Conservation (phyloP, 805 yeast genomes). For the Starmerella sirachaensis region DNA sequence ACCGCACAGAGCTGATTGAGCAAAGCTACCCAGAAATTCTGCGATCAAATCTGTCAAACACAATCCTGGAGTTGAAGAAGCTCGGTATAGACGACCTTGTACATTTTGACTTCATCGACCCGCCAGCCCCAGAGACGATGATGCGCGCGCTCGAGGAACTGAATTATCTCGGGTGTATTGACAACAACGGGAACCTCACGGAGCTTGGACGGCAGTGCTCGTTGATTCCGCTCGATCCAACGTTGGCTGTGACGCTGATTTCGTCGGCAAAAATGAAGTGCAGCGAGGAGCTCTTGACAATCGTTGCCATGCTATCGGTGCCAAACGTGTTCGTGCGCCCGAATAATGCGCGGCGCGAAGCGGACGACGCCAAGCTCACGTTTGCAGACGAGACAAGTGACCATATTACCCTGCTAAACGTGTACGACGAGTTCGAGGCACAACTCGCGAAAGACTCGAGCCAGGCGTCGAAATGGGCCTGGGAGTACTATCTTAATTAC, state of each 20-base stretch:
- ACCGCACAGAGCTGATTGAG: conserved; percentile 82
- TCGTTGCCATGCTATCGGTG: conserved; percentile 82
- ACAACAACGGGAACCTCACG: conserved; percentile 85
- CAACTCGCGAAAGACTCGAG: conserved; percentile 5
- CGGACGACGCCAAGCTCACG: conserved; percentile 76
- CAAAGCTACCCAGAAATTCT: conserved; percentile 94
- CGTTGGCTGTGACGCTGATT: conserved; percentile 84
- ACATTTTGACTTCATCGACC: conserved; percentile 97
- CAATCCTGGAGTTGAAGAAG: conserved; percentile 86
- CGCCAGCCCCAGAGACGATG: conserved; percentile 99
- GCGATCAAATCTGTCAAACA: conserved; percentile 78
- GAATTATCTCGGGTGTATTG: conserved; percentile 77
- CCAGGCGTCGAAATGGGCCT: conserved; percentile 62
- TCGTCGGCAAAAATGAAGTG: conserved; percentile 77
- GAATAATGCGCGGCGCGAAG: conserved; percentile 69
- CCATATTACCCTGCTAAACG: conserved; percentile 81
- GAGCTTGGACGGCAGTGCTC: conserved; percentile 83
- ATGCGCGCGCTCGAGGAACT: conserved; percentile 96
- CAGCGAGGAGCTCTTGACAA: conserved; percentile 76
- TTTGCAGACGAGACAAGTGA: conserved; percentile 95
- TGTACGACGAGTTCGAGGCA: conserved; percentile 61
- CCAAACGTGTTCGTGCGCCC: conserved; percentile 95
- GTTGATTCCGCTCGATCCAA: conserved; percentile 89
- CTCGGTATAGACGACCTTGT: conserved; percentile 92
- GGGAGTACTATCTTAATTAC: conserved; percentile 73